A percentile compares a stretch with the other conserved stretches of the same genome.
These are phyloP conservation scores for Pleoardoris graminearum DNA, from an alignment of 2,329 filamentous ascomycete species.

Conservation along the genomic window DNA sequence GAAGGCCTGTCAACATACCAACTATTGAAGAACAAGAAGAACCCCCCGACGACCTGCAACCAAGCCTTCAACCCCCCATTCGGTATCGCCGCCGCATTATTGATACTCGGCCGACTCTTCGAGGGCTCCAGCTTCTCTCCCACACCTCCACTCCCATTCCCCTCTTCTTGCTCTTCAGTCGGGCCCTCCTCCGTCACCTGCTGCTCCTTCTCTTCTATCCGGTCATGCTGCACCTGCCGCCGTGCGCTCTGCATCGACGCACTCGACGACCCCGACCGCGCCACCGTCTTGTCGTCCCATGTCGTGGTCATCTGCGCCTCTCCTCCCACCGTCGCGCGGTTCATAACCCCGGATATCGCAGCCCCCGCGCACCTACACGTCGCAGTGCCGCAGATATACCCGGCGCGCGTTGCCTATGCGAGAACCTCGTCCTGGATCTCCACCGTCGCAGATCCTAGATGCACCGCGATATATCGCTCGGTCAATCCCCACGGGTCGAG, in stretches of 20 bases:
- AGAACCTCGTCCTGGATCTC: too few species aligned
- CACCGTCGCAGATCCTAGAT: too few species aligned
- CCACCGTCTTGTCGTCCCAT: conserved; percentile 24
- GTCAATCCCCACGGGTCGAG: too few species aligned
- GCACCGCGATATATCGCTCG: too few species aligned
- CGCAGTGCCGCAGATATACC: too few species aligned
- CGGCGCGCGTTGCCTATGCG: too few species aligned
- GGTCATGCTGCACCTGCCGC: not conserved
- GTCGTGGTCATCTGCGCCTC: conserved; percentile 1
- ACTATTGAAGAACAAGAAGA: conserved; percentile 54
- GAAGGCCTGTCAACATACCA: conserved; percentile 40
- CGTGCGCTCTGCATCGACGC: not conserved
- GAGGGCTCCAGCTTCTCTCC: conserved; percentile 23
- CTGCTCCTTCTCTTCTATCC: not conserved
- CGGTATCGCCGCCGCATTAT: conserved; percentile 49
- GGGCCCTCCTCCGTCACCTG: conserved; percentile 3
- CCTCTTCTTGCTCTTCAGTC: not conserved
- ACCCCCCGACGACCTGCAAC: conserved; percentile 54
- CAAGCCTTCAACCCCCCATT: conserved; percentile 53
- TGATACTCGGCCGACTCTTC: conserved; percentile 40
- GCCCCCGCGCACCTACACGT: too few species aligned
- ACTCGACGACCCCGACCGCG: not conserved
- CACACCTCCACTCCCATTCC: too few species aligned
- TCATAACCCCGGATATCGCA: not conserved
- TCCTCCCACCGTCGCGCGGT: conserved; percentile 7